Evolutionary conservation across 345 rosid genomes (phyloP).

Genomic region (Excoecaria cochinchinensis): DNA sequence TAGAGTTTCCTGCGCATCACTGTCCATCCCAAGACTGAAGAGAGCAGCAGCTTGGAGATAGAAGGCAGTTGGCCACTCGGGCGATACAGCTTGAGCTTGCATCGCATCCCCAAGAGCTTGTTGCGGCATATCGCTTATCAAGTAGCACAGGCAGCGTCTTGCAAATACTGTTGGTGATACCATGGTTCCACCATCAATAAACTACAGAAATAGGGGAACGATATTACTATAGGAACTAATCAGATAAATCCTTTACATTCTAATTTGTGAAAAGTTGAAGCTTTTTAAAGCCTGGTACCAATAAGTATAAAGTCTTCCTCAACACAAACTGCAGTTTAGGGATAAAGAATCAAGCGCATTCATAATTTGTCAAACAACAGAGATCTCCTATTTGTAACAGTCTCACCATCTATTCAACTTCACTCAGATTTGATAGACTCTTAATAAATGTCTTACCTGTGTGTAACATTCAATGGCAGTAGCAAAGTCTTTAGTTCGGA

Average conservation of each 20-base stretch:
- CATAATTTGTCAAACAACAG: neutral
- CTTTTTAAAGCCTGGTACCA: neutral
- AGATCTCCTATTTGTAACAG: neutral
- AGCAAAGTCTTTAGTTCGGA: slow-evolving; percentile 39
- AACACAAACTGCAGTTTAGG: neutral
- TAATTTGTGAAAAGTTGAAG: neutral
- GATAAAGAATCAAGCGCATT: neutral
- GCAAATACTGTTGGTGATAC: slow-evolving; percentile 79
- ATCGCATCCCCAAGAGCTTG: slow-evolving; percentile 87
- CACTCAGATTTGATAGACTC: neutral
- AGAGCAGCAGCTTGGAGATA: slow-evolving; percentile 87
- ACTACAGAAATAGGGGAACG: slow-evolving; percentile 31
- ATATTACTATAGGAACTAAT: neutral
- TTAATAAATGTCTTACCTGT: slow-evolving; percentile 42
- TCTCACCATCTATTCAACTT: neutral
- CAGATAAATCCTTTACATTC: neutral
- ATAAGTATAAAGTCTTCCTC: neutral
- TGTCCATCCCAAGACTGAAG: slow-evolving; percentile 82
- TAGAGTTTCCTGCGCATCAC: slow-evolving; percentile 74
- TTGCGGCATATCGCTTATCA: slow-evolving; percentile 68
- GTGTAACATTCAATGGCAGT: slow-evolving; percentile 55
- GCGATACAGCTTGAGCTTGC: slow-evolving; percentile 83
- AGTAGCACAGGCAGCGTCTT: slow-evolving; percentile 75
- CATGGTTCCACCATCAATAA: slow-evolving; percentile 76
- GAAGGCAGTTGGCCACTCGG: slow-evolving; percentile 75